These are phyloP conservation scores for Crithidia expoeki DNA, from an alignment of 208 protist genomes.

Conservation along the genomic window DNA sequence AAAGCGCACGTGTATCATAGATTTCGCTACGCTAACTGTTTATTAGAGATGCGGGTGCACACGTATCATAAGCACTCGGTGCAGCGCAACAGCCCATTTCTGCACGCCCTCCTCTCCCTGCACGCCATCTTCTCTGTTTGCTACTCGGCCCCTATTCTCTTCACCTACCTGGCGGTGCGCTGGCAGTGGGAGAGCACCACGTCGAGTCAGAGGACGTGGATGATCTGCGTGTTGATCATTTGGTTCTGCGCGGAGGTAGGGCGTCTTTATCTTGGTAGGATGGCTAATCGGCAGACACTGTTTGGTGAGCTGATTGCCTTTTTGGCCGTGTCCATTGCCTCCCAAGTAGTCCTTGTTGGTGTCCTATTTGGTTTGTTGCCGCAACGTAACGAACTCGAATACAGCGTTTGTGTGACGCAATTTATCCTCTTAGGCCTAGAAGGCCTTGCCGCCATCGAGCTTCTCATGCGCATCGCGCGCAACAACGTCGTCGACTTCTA, in stretches of 20 bases:
- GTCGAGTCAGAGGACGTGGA: slow-evolving; percentile 40
- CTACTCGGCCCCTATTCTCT: slow-evolving; percentile 60
- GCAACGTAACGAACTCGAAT: slow-evolving; percentile 62
- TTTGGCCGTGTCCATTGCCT: slow-evolving; percentile 45
- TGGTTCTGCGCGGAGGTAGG: slow-evolving; percentile 52
- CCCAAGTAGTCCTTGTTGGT: slow-evolving; percentile 60
- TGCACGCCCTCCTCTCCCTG: slow-evolving; percentile 47
- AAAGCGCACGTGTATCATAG: background rate
- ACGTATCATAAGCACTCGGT: slow-evolving; percentile 66
- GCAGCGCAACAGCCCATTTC: slow-evolving; percentile 54
- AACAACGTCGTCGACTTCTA: slow-evolving; percentile 83
- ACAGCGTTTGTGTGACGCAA: slow-evolving; percentile 60
- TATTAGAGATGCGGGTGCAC: slow-evolving; percentile 59
- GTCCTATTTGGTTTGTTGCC: slow-evolving; percentile 46
- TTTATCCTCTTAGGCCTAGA: slow-evolving; percentile 59
- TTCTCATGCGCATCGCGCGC: slow-evolving; percentile 46
- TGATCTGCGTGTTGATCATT: slow-evolving; percentile 46
- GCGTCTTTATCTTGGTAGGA: slow-evolving; percentile 57
- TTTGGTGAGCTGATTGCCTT: slow-evolving; percentile 61
- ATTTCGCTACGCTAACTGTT: background rate
- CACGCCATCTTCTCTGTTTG: slow-evolving; percentile 60
- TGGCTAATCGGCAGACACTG: slow-evolving; percentile 46
- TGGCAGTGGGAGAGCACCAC: slow-evolving; percentile 34
- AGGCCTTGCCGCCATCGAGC: slow-evolving; percentile 29
- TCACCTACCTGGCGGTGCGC: slow-evolving; percentile 44